Evolutionary conservation across 352 stramenopile species (phyloP).

Genomic region (Phytophthora ramorum): DNA sequence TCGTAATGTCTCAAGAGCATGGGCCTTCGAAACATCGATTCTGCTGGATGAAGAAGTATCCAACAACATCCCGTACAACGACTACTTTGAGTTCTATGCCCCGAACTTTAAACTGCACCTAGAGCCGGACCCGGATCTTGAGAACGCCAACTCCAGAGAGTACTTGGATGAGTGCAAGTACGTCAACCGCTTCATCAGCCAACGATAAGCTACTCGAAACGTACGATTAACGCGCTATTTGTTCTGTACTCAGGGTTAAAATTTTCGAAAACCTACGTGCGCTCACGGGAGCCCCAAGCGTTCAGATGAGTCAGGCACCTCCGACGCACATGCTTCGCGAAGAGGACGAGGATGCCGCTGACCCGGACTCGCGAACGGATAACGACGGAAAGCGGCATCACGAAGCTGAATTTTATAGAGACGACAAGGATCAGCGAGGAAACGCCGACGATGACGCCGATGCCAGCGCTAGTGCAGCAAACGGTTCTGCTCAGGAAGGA

Average conservation of each 20-base stretch:
- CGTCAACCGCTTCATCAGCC: too few relatives aligned
- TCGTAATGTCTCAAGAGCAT: constrained; percentile 92
- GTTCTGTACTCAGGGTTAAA: constrained; percentile 65
- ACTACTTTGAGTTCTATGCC: constrained; percentile 86
- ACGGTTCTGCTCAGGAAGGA: constrained; percentile 31
- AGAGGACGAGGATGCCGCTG: constrained; percentile 75
- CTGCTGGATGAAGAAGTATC: constrained; percentile 79
- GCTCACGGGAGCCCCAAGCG: constrained; percentile 73
- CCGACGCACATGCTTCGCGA: constrained; percentile 68
- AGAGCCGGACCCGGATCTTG: constrained; percentile 69
- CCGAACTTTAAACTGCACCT: constrained; percentile 86
- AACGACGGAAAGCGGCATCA: constrained; percentile 73
- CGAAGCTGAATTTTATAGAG: constrained; percentile 79
- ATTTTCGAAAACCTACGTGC: constrained; percentile 83
- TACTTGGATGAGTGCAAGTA: constrained; percentile 88
- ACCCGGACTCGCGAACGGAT: constrained; percentile 68
- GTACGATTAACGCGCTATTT: constrained; percentile 5
- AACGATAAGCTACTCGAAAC: constrained; percentile 2
- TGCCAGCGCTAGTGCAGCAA: constrained; percentile 31
- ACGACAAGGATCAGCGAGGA: constrained; percentile 74
- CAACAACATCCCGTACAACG: constrained; percentile 84
- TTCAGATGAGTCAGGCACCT: constrained; percentile 78
- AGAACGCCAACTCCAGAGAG: constrained; percentile 80
- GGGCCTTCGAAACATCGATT: constrained; percentile 98
- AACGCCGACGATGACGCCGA: constrained; percentile 54